A percentile compares a stretch with the other conserved stretches of the same genome.
Evolutionary conservation across 73 alveolate species (phyloP).

Genomic region (Uronychia binucleata): DNA sequence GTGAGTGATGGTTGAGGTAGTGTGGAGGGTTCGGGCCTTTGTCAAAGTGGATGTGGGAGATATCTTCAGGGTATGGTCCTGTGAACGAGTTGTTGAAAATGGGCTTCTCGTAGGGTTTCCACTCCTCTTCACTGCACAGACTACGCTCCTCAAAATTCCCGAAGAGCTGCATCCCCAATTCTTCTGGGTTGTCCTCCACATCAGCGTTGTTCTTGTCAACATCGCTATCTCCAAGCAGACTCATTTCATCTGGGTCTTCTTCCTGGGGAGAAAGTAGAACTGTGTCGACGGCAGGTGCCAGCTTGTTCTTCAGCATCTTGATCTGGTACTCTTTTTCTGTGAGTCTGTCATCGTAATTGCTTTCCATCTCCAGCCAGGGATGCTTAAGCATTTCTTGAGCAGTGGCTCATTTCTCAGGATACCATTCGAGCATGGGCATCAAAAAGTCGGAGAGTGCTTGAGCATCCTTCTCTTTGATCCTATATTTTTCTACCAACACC

Average conservation of each 20-base stretch:
- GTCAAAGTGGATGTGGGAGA: conserved; percentile 63
- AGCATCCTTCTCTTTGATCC: conserved; percentile 92
- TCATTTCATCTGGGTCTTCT: conserved; percentile 57
- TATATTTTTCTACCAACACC: conserved; percentile 84
- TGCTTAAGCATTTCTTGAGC: conserved; percentile 90
- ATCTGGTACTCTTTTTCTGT: conserved; percentile 64
- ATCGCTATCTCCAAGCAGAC: conserved; percentile 55
- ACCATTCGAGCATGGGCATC: conserved; percentile 89
- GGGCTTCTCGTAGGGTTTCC: background rate
- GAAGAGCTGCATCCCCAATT: background rate
- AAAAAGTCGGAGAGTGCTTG: conserved; percentile 86
- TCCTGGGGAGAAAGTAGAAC: background rate
- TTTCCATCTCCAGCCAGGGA: conserved; percentile 88
- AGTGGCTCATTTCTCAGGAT: conserved; percentile 83
- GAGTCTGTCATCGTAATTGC: conserved; percentile 62
- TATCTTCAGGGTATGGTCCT: conserved; percentile 62
- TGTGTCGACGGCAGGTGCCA: background rate
- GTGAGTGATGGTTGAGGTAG: too few species aligned
- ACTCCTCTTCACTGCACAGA: background rate
- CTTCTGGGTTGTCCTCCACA: conserved; percentile 13
- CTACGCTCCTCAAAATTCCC: background rate
- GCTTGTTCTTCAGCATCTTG: conserved; percentile 52
- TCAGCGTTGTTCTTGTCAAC: conserved; percentile 49
- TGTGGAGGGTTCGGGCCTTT: conserved; percentile 62
- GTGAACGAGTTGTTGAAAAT: conserved; percentile 53